Evolutionary conservation across 2,329 filamentous ascomycete species (phyloP).

Genomic region (Dactylellina cionopaga): DNA sequence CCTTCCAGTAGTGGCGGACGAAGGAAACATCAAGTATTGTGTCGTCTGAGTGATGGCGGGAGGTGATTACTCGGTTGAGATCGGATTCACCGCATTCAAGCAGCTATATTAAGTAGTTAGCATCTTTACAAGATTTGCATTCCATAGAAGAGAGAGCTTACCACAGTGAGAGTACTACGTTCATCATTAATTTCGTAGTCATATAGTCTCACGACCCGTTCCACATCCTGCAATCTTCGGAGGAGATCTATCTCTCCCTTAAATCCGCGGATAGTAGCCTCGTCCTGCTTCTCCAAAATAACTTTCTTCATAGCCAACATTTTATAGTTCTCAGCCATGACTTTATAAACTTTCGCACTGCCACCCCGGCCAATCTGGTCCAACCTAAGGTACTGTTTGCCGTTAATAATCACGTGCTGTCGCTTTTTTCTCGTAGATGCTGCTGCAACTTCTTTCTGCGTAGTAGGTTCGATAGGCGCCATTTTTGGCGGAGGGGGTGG

Average conservation of each 20-base stretch:
- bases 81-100: constrained; percentile 98
- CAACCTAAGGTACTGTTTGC: constrained; percentile 86
- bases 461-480: constrained; percentile 88
- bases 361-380: constrained; percentile 92
- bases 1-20: constrained; percentile 98
- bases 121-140: not conserved
- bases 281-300: constrained; percentile 87
- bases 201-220: constrained; percentile 87
- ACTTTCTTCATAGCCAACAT: constrained; percentile 95
- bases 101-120: constrained; percentile 67
- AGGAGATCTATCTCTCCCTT: constrained; percentile 95
- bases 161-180: constrained; percentile 86
- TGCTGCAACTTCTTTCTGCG: constrained; percentile 76
- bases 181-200: constrained; percentile 95
- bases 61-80: constrained; percentile 83
- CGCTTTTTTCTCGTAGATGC: constrained; percentile 74
- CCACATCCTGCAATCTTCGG: constrained; percentile 80
- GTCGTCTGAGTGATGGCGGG: constrained; percentile 75
- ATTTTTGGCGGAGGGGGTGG: constrained; percentile 89
- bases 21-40: constrained; percentile 86
- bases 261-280: constrained; percentile 82
- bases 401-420: constrained; percentile 86
- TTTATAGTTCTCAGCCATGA: constrained; percentile 96
- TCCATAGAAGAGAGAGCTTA: constrained; percentile 63
- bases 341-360: constrained; percentile 92